Conservation (phyloP, 345 rosid species). For the Hibiscus mutabilis region DNA sequence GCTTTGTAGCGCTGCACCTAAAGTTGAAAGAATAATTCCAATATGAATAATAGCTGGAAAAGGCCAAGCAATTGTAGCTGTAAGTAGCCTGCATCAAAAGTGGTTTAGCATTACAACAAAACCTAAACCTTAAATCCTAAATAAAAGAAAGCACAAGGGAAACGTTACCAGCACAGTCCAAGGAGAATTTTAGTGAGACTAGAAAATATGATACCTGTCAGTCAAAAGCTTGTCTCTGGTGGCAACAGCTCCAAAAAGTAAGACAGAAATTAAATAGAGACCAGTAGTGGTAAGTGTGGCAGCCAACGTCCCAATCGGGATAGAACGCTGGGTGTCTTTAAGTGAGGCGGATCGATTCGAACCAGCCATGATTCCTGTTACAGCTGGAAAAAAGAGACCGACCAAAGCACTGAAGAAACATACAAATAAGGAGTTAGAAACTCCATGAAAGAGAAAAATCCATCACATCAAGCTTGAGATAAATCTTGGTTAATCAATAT, state of each 20-base stretch:
- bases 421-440: not conserved
- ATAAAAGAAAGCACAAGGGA: not conserved
- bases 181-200: not conserved
- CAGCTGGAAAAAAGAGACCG: constrained; percentile 99
- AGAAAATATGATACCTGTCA: constrained; percentile 54
- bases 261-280: constrained; percentile 68
- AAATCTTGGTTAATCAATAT: not conserved
- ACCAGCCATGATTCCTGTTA: constrained; percentile 98
- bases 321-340: constrained; percentile 93
- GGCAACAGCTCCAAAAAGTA: constrained; percentile 86
- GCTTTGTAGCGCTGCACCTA: constrained; percentile 99
- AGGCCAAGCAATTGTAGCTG: constrained; percentile 98
- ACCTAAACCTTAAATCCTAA: not conserved
- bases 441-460: not conserved
- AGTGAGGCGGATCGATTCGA: constrained; percentile 94
- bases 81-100: constrained; percentile 92
- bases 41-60: constrained; percentile 65
- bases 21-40: constrained; percentile 93
- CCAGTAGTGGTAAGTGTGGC: constrained; percentile 84
- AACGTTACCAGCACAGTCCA: not conserved
- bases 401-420: constrained; percentile 36
- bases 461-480: not conserved
- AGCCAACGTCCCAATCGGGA: constrained; percentile 91
- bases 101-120: constrained; percentile 18
- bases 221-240: constrained; percentile 83